These are phyloP conservation scores for Lachancea fermentati DNA, from an alignment of 805 yeast genomes.

Conservation along the genomic window DNA sequence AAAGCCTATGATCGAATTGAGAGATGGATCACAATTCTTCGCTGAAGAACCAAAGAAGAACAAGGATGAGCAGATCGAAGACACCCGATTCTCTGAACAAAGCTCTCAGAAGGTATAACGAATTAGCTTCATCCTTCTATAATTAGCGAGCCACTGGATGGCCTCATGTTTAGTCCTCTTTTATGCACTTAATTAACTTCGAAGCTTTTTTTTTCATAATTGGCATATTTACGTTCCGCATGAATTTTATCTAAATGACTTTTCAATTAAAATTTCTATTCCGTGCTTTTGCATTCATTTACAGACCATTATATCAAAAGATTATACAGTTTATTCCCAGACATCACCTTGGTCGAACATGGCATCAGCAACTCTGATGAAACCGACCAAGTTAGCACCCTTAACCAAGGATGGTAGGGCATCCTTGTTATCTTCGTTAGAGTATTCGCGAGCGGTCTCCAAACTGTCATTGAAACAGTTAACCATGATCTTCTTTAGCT, in stretches of 20 bases:
- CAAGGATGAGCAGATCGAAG: constrained; percentile 3
- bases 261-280: too few relatives aligned
- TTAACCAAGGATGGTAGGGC: constrained; percentile 89
- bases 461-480: constrained; percentile 90
- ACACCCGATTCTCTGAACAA: background rate
- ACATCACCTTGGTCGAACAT: constrained; percentile 96
- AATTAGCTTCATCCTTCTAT: too few relatives aligned
- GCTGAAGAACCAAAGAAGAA: constrained; percentile 6
- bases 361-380: constrained; percentile 96
- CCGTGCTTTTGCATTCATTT: background rate
- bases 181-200: too few relatives aligned
- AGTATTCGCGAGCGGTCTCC: constrained; percentile 75
- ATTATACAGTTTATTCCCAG: constrained; percentile 22
- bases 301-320: background rate
- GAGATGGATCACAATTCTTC: background rate
- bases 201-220: too few relatives aligned
- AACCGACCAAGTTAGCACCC: constrained; percentile 99
- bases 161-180: too few relatives aligned
- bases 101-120: background rate
- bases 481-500: constrained; percentile 88
- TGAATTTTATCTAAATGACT: too few relatives aligned
- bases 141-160: too few relatives aligned
- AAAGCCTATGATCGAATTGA: constrained; percentile 2
- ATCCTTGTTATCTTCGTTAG: constrained; percentile 58
- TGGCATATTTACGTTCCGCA: too few relatives aligned